Base-by-base conservation (phyloP, 208 protist genomes). In the Sergeia podlipaevii region DNA sequence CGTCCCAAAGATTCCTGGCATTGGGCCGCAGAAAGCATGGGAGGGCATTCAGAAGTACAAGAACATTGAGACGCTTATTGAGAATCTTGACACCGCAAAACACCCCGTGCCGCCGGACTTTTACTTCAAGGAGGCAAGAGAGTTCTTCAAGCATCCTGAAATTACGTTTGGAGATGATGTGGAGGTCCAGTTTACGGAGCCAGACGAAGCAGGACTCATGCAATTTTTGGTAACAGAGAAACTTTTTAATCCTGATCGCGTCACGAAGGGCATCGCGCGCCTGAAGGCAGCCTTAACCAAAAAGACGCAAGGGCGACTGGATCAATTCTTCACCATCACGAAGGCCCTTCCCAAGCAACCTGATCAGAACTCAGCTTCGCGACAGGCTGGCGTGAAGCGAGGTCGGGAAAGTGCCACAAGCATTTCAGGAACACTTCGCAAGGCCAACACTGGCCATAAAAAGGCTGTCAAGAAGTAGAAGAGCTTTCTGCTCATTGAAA, bases 171-270 rank as follows among this genome's bases (percentile, higher is more conserved):
- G 29, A 18, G 77, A 79, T 18, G 71, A 89, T 18, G 17, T 93
- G 7, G 70, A 95, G 23, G 74, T 99, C 49, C 85, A 94, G 56
- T 99, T 97, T 86, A 79, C 49, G 18, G 90, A 97, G 44, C 97
- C 97, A 4, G 98, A 99, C 69, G 96, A 98, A 58, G 93, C 97
- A 53, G 98, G 91, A 0, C 64, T 99, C 4, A 84, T 98, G 32
- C 46, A 98, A 61, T 99, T 98, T 65, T 75, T 99, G 20, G 87
- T 97, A 8, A 57, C 89, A 20, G 97, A 99, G 62, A 99, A 99
- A 68, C 64, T 90, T 18, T 99, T 99, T 72, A 91, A 93, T 51
- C 82, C 89, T 20, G 91, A 96, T 7, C 77, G 93, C 21, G 88
- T 97, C 6, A 44, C 74, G 44, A 91, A 91, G 38, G 86, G 78